Base-by-base conservation (phyloP, 441 rosid genomes). In the Francoa sonchifolia region DNA sequence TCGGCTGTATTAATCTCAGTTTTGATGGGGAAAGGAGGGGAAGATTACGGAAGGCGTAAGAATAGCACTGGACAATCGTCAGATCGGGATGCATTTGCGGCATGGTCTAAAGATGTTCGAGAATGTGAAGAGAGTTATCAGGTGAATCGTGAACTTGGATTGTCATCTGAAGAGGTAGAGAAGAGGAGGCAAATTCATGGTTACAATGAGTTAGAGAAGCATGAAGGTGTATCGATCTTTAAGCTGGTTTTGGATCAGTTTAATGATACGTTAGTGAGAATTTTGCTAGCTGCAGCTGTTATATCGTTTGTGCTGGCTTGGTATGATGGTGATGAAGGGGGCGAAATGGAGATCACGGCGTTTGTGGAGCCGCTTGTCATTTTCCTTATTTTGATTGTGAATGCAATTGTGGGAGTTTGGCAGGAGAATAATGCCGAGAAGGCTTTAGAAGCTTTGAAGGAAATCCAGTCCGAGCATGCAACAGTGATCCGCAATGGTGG, bases 281-380 rank as follows among this genome's bases (percentile, higher is more conserved):
- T 87, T 62, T 66, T 87, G 21, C 54, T 82, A 29, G 85, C 57
- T 33, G 96, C 96, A 0, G 96, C 94, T 0, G 47, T 82, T 23
- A 52, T 87, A 14, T 87, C 94, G 0, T 82, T 87, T 45, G 75
- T 87, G 25, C 55, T 87, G 38, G 96, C 96, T 13, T 82, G 80
- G 60, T 54, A 43, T 39, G 96, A 87, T 57, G 94, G 96, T 3
- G 82, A 82, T 0, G 95, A 80, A 67, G 93, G 97, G 1, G 95
- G 90, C 18, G 95, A 88, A 65, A 80, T 61, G 89, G 77, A 60
- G 58, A 80, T 87, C 16, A 86, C 96, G 0, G 86, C 96, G 0
- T 86, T 82, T 46, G 96, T 86, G 45, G 96, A 86, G 76, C 88
- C 96, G 7, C 61, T 82, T 52, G 92, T 87, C 19, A 82, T 87